Base-by-base conservation (phyloP, 176 grass and related monocot genomes). In the Eleusine indica region DNA sequence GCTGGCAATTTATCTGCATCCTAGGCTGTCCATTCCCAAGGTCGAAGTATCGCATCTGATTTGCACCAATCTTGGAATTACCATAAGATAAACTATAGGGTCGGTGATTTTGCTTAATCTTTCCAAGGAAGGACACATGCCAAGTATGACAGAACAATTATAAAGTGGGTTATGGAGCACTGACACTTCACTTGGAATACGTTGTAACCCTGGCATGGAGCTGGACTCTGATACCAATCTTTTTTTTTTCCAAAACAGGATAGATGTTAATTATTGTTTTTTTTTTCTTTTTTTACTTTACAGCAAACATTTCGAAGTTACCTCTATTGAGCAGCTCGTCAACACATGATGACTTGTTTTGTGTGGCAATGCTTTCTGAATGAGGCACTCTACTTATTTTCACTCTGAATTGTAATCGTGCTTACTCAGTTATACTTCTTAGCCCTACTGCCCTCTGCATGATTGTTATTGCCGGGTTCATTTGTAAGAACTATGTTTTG, bases 1-100 rank as follows among this genome's bases (percentile, higher is more conserved):
- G 21, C 29, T 77, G 66, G 29, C 71, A 63, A 6, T 80, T 75
- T 75, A 73, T 68, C 60, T 65, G 39, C 9, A 46, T 81, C 41
- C 40, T 66, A 88, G 7, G 14, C 1, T 71, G 71, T 53, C 28
- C 11, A 53, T 53, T 53, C 51, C 51, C 3, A 53, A 51, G 48
- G 48, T 66, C 44, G 65, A 56, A 53, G 15, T 57, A 40, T 28
- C 7, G 51, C 68, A 48, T 74, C 73, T 73, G 58, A 11, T 66
- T 43, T 18, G n/a, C 42, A 73, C 32, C 12, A 5, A 51, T 75
- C 32, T 80, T 73, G 37, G 62, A 67, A 87, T 5, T 75, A 28
- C 57, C 48, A 7, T 15, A 43, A 60, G 22, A 7, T 87, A 69
- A 57, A 53, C 70, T 37, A 75, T 81, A 56, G 64, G 38, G 38